Evolutionary conservation across 768 basidiomycete species (phyloP).

Genomic region (Leccinum boreale): DNA sequence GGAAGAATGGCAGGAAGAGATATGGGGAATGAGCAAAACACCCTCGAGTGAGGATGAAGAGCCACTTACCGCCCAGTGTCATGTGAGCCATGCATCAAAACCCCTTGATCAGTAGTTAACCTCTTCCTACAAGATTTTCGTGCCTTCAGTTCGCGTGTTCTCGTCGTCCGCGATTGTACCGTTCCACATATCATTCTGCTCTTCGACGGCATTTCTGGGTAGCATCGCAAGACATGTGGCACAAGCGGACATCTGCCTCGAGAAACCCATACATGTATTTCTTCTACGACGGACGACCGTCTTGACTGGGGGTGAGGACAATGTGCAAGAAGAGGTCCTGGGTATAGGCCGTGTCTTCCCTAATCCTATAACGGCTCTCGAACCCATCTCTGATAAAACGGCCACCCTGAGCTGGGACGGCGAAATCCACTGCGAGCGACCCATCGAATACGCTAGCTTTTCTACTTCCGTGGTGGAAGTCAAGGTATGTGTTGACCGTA

Average conservation of each 20-base stretch:
- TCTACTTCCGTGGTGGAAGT: slow-evolving; percentile 44
- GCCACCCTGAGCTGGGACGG: slow-evolving; percentile 62
- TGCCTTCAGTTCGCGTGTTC: slow-evolving; percentile 60
- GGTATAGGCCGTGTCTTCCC: slow-evolving; percentile 44
- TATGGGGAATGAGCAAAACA: slow-evolving; percentile 25
- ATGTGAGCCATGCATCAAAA: slow-evolving; percentile 19
- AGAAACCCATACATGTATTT: slow-evolving; percentile 44
- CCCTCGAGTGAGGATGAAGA: slow-evolving; percentile 4
- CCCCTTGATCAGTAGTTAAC: not conserved
- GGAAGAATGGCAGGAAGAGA: slow-evolving; percentile 34
- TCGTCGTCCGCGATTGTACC: slow-evolving; percentile 55
- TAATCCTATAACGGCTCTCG: slow-evolving; percentile 39
- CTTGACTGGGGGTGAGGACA: slow-evolving; percentile 22
- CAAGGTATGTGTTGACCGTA: slow-evolving; percentile 37
- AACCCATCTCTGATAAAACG: slow-evolving; percentile 24
- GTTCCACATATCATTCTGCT: slow-evolving; percentile 62
- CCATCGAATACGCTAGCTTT: slow-evolving; percentile 49
- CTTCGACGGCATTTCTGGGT: slow-evolving; percentile 38
- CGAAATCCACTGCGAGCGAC: slow-evolving; percentile 39
- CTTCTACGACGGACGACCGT: slow-evolving; percentile 54
- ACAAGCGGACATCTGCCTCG: slow-evolving; percentile 8
- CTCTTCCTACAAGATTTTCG: slow-evolving; percentile 45
- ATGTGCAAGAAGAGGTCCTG: slow-evolving; percentile 31
- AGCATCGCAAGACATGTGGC: slow-evolving; percentile 8
- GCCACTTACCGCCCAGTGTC: slow-evolving; percentile 25